These are phyloP conservation scores for Wilcoxina mikolae DNA, from an alignment of 495 filamentous ascomycete species.

Conservation along the genomic window DNA sequence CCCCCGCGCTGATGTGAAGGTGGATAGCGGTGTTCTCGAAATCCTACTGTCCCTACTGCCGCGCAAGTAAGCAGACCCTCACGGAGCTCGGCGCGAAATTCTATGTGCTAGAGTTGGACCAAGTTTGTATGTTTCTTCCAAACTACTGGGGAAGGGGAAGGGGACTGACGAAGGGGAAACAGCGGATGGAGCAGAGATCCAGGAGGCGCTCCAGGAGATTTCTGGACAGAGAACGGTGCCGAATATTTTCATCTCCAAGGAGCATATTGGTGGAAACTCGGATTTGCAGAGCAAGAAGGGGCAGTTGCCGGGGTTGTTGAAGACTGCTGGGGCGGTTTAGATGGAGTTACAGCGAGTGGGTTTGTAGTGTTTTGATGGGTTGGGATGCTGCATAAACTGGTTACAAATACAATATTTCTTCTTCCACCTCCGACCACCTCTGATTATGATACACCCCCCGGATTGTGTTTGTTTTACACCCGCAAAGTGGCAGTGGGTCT, in stretches of 20 bases:
- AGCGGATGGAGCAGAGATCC: constrained; percentile 72
- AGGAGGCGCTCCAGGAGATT: constrained; percentile 67
- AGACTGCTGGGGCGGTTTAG: constrained; percentile 51
- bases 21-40: constrained; percentile 79
- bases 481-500: constrained; percentile 75
- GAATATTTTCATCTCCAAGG: constrained; percentile 79
- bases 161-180: background rate
- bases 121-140: constrained; percentile 44
- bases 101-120: constrained; percentile 65
- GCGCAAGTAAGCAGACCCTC: constrained; percentile 59
- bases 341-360: background rate
- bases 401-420: background rate
- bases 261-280: constrained; percentile 94
- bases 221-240: constrained; percentile 75
- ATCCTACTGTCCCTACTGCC: constrained; percentile 93
- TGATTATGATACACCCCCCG: background rate
- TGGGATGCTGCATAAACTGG: background rate
- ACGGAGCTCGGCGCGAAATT: constrained; percentile 55
- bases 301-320: constrained; percentile 44
- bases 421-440: background rate
- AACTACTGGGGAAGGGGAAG: background rate
- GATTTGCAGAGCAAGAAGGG: constrained; percentile 60
- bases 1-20: background rate
- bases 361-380: background rate
- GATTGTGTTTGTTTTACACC: constrained; percentile 11